Percentiles rank a stretch among this genome's conserved stretches.
phyloP scores from a whole-genome alignment of 441 rosid species.

The Jatropha podagrica region DNA sequence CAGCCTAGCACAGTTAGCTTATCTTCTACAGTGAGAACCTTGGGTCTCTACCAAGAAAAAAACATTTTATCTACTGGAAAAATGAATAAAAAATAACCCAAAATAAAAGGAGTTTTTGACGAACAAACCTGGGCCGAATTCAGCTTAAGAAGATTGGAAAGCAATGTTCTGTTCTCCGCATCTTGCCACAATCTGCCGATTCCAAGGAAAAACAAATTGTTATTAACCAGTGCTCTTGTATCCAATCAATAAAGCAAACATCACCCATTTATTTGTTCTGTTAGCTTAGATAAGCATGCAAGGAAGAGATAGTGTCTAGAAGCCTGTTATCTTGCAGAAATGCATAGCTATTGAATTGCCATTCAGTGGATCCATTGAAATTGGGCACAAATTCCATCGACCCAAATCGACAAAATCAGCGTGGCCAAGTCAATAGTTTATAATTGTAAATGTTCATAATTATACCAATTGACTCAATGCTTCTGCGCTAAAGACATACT shows the following conservation, averaged over 20 bases:
- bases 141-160: conserved; percentile 65
- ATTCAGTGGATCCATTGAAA: conserved; percentile 13
- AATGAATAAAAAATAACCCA: not conserved
- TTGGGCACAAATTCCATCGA: not conserved
- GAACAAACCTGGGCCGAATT: conserved; percentile 64
- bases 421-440: not conserved
- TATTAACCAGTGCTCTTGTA: not conserved
- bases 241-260: conserved; percentile 14
- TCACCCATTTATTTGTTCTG: not conserved
- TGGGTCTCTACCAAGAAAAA: conserved; percentile 66
- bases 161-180: conserved; percentile 74
- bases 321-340: not conserved
- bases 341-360: not conserved
- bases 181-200: conserved; percentile 93
- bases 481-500: not conserved
- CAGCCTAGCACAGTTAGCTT: conserved; percentile 82
- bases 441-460: not conserved
- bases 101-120: not conserved
- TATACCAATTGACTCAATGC: not conserved
- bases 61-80: not conserved
- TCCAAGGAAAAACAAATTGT: conserved; percentile 11
- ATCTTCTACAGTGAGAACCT: conserved; percentile 89
- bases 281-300: not conserved
- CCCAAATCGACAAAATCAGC: not conserved
- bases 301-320: too few relatives aligned